Conservation (phyloP, 306 rosid species). For the Trifolium repens region DNA sequence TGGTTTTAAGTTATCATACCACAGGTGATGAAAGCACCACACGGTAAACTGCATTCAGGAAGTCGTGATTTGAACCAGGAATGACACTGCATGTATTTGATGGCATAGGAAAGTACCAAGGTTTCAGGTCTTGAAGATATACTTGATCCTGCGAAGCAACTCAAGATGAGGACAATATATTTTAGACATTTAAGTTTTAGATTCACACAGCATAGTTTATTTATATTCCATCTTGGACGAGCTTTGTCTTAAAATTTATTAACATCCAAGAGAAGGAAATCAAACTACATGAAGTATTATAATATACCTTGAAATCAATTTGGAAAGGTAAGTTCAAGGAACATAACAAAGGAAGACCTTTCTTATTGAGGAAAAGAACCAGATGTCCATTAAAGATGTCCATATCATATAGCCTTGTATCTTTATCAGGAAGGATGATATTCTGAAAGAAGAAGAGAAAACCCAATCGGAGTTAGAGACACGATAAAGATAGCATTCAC, state of each 20-base stretch:
- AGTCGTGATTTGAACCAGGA: conserved; percentile 96
- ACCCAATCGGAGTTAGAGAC: conserved; percentile 39
- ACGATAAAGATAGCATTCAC: conserved; percentile 22
- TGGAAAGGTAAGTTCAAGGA: conserved; percentile 72
- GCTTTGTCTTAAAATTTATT: conserved; percentile 1
- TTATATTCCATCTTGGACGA: conserved; percentile 2
- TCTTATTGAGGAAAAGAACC: conserved; percentile 79
- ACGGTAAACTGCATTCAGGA: conserved; percentile 66
- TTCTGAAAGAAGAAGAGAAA: conserved; percentile 56
- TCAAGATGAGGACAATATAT: conserved; percentile 36
- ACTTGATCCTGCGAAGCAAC: conserved; percentile 58
- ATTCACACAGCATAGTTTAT: conserved; percentile 8
- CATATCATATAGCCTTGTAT: conserved; percentile 74
- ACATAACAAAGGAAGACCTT: conserved; percentile 66
- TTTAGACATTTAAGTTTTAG: conserved; percentile 16
- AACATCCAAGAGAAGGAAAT: conserved; percentile 28
- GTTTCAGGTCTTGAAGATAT: conserved; percentile 62
- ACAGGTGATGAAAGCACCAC: conserved; percentile 92
- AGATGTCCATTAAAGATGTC: conserved; percentile 82
- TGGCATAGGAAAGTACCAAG: conserved; percentile 95
- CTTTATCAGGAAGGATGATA: conserved; percentile 66
- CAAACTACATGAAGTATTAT: conserved; percentile 22
- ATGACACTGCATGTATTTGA: conserved; percentile 62
- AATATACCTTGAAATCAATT: conserved; percentile 63
- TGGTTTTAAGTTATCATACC: conserved; percentile 54